Conservation (phyloP, 108 stramenopile genomes). For the Fragilariopsis cylindrus region DNA sequence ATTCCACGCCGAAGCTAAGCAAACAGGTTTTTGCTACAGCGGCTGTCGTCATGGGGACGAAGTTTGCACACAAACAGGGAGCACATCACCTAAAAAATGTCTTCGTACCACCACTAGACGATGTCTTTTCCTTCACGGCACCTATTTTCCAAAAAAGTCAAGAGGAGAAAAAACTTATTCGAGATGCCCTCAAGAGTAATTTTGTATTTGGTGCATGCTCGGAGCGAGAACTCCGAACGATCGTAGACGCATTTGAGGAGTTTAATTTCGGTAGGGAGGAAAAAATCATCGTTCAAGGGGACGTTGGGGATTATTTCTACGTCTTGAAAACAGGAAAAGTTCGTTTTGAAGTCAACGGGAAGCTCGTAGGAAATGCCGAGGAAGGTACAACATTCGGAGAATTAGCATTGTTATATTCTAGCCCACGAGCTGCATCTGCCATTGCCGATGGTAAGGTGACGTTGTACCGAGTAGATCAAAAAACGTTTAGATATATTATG, state of each 20-base stretch:
- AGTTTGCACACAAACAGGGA: background rate
- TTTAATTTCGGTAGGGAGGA: slow-evolving; percentile 39
- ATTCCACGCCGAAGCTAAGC: slow-evolving; percentile 21
- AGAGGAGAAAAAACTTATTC: slow-evolving; percentile 57
- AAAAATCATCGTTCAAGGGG: slow-evolving; percentile 75
- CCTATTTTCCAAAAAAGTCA: slow-evolving; percentile 58
- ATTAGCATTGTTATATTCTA: slow-evolving; percentile 82
- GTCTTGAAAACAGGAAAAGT: slow-evolving; percentile 62
- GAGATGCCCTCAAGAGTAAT: slow-evolving; percentile 62
- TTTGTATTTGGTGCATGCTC: slow-evolving; percentile 67
- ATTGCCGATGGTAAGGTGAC: slow-evolving; percentile 61
- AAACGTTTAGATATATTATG: slow-evolving; percentile 76
- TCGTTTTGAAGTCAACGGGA: slow-evolving; percentile 30
- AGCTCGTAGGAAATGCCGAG: slow-evolving; percentile 50
- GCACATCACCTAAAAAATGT: slow-evolving; percentile 47
- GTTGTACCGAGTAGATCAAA: slow-evolving; percentile 89
- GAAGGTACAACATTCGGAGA: slow-evolving; percentile 77
- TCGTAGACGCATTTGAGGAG: slow-evolving; percentile 78
- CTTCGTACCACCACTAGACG: slow-evolving; percentile 48
- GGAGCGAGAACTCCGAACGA: slow-evolving; percentile 60
- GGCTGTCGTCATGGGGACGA: slow-evolving; percentile 6
- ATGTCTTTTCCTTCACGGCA: slow-evolving; percentile 37
- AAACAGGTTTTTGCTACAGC: slow-evolving; percentile 24
- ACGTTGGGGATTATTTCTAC: slow-evolving; percentile 84
- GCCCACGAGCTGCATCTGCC: slow-evolving; percentile 91